Evolutionary conservation across 306 rosid genomes (phyloP).

Genomic region (Sindora glabra): DNA sequence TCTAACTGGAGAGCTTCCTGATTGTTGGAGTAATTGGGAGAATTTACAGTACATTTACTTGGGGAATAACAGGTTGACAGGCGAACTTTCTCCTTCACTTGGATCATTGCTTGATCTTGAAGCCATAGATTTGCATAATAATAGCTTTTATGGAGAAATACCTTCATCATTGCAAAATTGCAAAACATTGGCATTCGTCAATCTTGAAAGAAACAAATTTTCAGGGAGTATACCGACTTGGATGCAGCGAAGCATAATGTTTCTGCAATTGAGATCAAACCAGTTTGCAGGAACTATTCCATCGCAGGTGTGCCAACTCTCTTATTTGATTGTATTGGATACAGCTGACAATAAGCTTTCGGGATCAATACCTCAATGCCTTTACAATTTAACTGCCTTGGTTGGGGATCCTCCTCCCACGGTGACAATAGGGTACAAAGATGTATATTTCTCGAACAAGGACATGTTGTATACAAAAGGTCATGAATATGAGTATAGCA

Average conservation of each 20-base stretch:
- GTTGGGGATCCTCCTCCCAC: no score
- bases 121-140: no score
- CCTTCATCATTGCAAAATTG: background rate
- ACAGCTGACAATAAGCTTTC: no score
- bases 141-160: background rate
- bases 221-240: background rate
- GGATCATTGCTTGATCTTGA: background rate
- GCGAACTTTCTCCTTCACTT: background rate
- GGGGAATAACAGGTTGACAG: background rate
- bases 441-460: no score
- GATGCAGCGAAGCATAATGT: background rate
- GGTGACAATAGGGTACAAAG: no score
- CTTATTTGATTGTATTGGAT: background rate
- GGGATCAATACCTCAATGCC: no score
- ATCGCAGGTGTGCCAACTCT: background rate
- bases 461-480: no score
- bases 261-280: background rate
- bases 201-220: background rate
- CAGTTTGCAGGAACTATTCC: constrained; percentile 4
- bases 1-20: background rate
- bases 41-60: background rate
- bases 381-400: no score
- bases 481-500: no score
- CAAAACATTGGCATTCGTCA: background rate
- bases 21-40: background rate